Base-by-base conservation (phyloP, 257 asterid genomes). In the Prunella vulgaris region DNA sequence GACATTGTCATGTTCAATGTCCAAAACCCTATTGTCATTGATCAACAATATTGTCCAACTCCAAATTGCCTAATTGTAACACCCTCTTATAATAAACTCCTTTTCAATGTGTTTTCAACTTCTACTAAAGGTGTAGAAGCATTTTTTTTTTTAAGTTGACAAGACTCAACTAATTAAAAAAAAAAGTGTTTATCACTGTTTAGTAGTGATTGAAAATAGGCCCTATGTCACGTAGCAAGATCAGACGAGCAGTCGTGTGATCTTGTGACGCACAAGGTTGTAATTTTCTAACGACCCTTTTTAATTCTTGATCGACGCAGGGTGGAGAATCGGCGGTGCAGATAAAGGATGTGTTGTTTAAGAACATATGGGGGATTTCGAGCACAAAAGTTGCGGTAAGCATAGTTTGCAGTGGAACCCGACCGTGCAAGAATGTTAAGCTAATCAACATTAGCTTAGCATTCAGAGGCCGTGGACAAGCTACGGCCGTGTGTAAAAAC, bases 11-110 rank as follows among this genome's bases (percentile, higher is more conserved):
- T 90, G 93, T 30, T 21, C 9, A 44, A 81, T 40, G 90, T 80
- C 30, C 6, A 24, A 35, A 90, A 90, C 38, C 95, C 96, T 0
- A 76, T 90, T 59, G 12, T 85, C 7, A 90, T 90, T 57, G 96
- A 90, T 76, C 95, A 90, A 33, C 64, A 69, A 4, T 89, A 89
- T 62, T 86, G 93, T 30, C 93, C 96, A 0, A 9, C 8, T 2
- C 27, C 70, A 0, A 30, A 44, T 70, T 86, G 93, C 83, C 18
- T 25, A 0, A 17, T 7, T 77, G 92, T 82, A 84, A 13, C 76
- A 73, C 9, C 73, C 30, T 69, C 32, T 25, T 3, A 1, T 1
- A 1, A 1, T 0, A 7, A 15, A 37, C 17, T 53, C 17, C n/a
- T n/a, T 67, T 5, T 32, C 59, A 21, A n/a, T n/a, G n/a, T n/a